phyloP scores from a whole-genome alignment of 208 protist species.

The Histomonas meleagridis region DNA sequence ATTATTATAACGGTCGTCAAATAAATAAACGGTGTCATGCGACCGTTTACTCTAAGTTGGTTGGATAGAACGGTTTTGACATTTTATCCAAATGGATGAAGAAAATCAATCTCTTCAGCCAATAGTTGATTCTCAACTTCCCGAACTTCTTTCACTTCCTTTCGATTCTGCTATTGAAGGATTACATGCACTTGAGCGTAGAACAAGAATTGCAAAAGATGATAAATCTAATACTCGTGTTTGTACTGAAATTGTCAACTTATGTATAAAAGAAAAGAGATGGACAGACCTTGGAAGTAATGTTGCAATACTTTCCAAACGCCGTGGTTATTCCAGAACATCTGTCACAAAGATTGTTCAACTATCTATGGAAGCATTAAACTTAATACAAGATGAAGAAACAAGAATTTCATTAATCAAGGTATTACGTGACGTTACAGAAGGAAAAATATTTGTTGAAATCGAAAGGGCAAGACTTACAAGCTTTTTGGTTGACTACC shows the following conservation, averaged over 20 bases:
- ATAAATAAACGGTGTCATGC: neutral
- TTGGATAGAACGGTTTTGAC: neutral
- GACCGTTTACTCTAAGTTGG: neutral
- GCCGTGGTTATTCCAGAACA: neutral
- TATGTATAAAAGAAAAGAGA: neutral
- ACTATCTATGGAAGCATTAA: neutral
- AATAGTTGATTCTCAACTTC: neutral
- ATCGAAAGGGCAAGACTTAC: neutral
- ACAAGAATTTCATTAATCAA: neutral
- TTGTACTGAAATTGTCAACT: neutral
- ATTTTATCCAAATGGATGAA: neutral
- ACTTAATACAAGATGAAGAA: neutral
- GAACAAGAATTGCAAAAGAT: neutral
- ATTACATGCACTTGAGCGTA: neutral
- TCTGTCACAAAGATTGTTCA: neutral
- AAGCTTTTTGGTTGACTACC: neutral
- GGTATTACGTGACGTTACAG: neutral
- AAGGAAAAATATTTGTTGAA: slow-evolving; percentile 38
- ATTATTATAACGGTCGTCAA: neutral
- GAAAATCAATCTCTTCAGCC: neutral
- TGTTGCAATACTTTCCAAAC: neutral
- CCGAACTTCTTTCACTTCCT: neutral
- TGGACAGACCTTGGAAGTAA: neutral
- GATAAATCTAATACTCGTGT: neutral
- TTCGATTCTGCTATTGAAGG: neutral